phyloP scores from a whole-genome alignment of 306 rosid genomes.

The Crataegus laevigata region DNA sequence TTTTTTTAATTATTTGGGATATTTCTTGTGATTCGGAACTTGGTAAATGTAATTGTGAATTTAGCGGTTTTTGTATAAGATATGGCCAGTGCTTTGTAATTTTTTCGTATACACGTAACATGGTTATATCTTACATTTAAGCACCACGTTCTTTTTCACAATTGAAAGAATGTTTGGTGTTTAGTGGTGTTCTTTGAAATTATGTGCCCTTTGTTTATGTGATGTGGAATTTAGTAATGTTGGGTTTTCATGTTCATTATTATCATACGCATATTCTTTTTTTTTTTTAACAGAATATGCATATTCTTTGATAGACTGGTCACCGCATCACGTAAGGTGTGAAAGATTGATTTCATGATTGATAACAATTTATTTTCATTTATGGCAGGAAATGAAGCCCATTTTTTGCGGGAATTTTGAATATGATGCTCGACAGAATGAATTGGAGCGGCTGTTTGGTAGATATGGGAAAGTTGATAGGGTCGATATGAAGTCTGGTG shows the following conservation, averaged over 20 bases:
- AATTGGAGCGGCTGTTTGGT: constrained; percentile 83
- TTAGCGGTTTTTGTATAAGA: neutral
- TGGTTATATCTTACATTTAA: neutral
- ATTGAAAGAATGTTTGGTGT: neutral
- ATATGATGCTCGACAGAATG: constrained; percentile 85
- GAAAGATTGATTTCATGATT: neutral
- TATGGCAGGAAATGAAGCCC: constrained; percentile 68
- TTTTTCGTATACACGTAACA: neutral
- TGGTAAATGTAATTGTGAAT: too few species aligned
- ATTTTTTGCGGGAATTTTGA: constrained; percentile 94
- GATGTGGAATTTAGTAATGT: neutral
- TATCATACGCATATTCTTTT: neutral
- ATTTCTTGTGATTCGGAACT: too few species aligned
- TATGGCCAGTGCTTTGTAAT: neutral
- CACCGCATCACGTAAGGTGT: neutral
- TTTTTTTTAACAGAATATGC: neutral
- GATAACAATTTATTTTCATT: neutral
- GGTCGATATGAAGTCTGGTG: constrained; percentile 99
- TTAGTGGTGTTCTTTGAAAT: neutral
- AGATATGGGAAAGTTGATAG: constrained; percentile 95
- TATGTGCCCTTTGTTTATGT: neutral
- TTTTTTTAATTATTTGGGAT: too few species aligned
- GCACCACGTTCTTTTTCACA: neutral
- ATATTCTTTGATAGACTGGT: neutral
- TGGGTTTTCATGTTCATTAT: neutral